Evolutionary conservation across 169 alveolate genomes (phyloP), one percentile per base, ranked within the genome.

Genomic region (Babesia sp.): DNA sequence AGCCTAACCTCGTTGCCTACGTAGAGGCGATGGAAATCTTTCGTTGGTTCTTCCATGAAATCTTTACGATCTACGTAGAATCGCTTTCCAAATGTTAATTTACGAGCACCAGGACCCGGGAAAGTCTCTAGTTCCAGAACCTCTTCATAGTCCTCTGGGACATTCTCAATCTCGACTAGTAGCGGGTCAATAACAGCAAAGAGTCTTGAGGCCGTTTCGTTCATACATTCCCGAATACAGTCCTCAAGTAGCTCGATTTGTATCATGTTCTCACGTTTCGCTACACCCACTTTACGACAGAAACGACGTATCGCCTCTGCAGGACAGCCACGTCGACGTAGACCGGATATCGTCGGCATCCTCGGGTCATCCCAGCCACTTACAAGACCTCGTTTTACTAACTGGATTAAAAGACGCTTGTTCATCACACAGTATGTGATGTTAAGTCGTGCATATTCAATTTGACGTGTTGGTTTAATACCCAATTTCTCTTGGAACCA

Each of bases 331-430:
- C 99, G 93, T 42, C 99, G 89, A 50, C 97, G 91, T 59, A 98
- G 85, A 29, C 99, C 99, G 24, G 98, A 90, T 16, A 98, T 87
- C n/a, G 99, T 97, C 14, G 98, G 98, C 94, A 98, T 90, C 56
- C 99, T 90, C 11, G 99, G 99, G 82, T 98, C 99, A 72, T 97
- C 99, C 99, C 99, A 98, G 22, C 99, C 99, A 7, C 90, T 81
- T 24, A 97, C 99, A 33, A 85, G 44, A 44, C 93, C 93, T 33
- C 90, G 94, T 42, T 93, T 91, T 3, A 98, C 99, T 51, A 98
- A 76, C 31, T 95, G 90, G 22, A 95, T 86, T 34, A 98, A 91
- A 85, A 79, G 36, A 44, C 99, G 89, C 84, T 98, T 98, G 70
- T 98, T 92, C 74, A 97, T 93, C 22, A 98, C 97, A 63, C 95